Percentiles rank a stretch among this genome's conserved stretches.
phyloP scores from a whole-genome alignment of 306 rosid species.

The Citrullus colocynthis region DNA sequence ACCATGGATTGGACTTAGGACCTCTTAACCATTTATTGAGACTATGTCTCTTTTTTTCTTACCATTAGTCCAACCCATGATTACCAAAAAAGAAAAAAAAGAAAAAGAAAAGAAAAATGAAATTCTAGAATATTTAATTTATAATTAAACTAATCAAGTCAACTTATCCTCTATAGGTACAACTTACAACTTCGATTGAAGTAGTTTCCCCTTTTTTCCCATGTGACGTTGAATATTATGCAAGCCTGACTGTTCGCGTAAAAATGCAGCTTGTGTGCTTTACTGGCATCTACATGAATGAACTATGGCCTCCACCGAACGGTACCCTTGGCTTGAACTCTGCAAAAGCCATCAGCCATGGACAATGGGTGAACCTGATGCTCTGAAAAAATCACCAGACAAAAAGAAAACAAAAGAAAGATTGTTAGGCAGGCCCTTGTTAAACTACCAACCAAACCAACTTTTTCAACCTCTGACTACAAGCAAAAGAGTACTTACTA shows the following conservation, averaged over 20 bases:
- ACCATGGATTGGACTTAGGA: too few species aligned
- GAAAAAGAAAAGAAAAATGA: too few species aligned
- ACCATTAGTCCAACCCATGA: too few species aligned
- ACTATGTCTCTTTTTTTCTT: too few species aligned
- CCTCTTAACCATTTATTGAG: too few species aligned
- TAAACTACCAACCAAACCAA: neutral
- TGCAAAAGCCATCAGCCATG: conserved; percentile 39
- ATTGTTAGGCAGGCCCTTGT: neutral
- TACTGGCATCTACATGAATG: conserved; percentile 29
- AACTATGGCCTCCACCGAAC: conserved; percentile 72
- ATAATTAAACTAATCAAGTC: too few species aligned
- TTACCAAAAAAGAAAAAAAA: too few species aligned
- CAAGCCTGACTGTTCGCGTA: neutral
- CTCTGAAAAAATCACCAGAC: conserved; percentile 36
- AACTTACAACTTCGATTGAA: too few species aligned
- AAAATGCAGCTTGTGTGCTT: neutral
- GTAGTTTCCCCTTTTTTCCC: neutral
- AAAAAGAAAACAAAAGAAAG: conserved; percentile 1
- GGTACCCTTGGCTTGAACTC: conserved; percentile 74
- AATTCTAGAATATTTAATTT: too few species aligned
- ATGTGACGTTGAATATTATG: conserved; percentile 2
- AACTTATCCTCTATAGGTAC: too few species aligned
- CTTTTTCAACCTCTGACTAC: too few species aligned
- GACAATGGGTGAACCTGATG: conserved; percentile 51
- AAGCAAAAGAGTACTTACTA: too few species aligned